Conservation (phyloP, 768 basidiomycete species). For the Calocybe indica region DNA sequence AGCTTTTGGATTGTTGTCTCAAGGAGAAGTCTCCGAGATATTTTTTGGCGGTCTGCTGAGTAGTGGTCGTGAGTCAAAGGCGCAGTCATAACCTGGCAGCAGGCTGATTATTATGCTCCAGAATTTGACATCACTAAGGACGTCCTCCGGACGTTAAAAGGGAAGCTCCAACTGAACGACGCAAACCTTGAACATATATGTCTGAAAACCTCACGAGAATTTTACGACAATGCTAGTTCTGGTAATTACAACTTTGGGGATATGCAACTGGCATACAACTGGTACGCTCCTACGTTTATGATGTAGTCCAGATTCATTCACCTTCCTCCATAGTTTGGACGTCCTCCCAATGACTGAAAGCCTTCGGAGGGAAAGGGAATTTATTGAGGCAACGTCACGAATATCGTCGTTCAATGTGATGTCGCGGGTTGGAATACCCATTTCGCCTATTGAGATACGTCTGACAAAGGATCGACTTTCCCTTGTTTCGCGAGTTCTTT, state of each 20-base stretch:
- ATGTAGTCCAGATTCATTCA: neutral
- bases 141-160: conserved; percentile 44
- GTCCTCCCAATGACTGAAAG: conserved; percentile 63
- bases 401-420: conserved; percentile 88
- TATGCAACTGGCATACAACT: conserved; percentile 96
- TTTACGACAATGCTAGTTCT: conserved; percentile 91
- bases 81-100: too few relatives aligned
- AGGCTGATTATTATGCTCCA: conserved; percentile 16
- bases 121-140: conserved; percentile 65
- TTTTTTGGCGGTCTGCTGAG: conserved; percentile 85
- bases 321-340: conserved; percentile 48
- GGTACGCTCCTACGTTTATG: conserved; percentile 41
- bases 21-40: conserved; percentile 69
- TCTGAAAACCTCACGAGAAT: conserved; percentile 74
- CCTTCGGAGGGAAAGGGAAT: conserved; percentile 71
- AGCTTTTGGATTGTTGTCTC: conserved; percentile 73
- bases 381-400: conserved; percentile 96
- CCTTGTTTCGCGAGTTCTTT: conserved; percentile 82
- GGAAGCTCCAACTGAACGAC: conserved; percentile 42
- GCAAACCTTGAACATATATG: conserved; percentile 70
- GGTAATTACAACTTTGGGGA: conserved; percentile 92
- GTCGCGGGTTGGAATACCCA: conserved; percentile 66
- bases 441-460: conserved; percentile 91
- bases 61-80: conserved; percentile 69
- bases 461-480: conserved; percentile 84